These are phyloP conservation scores for Daucus carota DNA, from an alignment of 129 eudicot species.

Conservation along the genomic window DH1_v3.0 NC_030386.2:17682001-17682500, in stretches of 20 bases:
- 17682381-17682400: conserved; percentile 73
- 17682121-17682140: conserved; percentile 80
- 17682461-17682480: no score
- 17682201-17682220: conserved; percentile 84
- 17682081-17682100: conserved; percentile 77
- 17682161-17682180: conserved; percentile 81
- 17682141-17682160: conserved; percentile 76
- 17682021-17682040: conserved; percentile 71
- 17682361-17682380: conserved; percentile 65
- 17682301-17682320: conserved; percentile 73
- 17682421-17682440: conserved; percentile 96
- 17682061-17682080: conserved; percentile 89
- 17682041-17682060: conserved; percentile 86
- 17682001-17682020: conserved; percentile 78
- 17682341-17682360: conserved; percentile 83
- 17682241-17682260: conserved; percentile 73
- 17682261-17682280: conserved; percentile 90
- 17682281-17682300: conserved; percentile 89
- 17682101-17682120: conserved; percentile 80
- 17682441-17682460: conserved; percentile 77
- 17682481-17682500: no score
- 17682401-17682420: conserved; percentile 90
- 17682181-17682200: conserved; percentile 67
- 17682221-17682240: conserved; percentile 82
- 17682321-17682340: conserved; percentile 76